Evolutionary conservation across 768 basidiomycete species (phyloP), one percentile per base, ranked within the genome.

Genomic region (Strobilomyces dryophilus): DNA sequence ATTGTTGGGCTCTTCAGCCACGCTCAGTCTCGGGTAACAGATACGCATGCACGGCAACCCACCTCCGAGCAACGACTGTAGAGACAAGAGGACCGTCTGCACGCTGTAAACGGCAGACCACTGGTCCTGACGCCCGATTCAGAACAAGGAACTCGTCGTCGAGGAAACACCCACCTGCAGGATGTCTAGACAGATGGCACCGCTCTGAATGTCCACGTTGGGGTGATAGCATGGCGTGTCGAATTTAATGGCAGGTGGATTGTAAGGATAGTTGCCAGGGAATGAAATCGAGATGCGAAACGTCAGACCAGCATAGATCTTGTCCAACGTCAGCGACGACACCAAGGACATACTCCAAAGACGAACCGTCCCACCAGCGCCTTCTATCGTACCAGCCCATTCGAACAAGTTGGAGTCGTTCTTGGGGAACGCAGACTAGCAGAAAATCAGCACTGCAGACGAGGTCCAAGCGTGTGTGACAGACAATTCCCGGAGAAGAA

Each of bases 91-190:
- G 39, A 95, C 88, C 0, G 91, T 93, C 59, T 92, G 89, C 34
- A 94, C 92, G 54, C 89, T 91, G 69, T 95, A 92, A 1, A 94
- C 87, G 8, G 93, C 92, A 4, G 89, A 91, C 93, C 92, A 95
- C 65, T 93, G 90, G 70, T 93, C 91, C 88, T 92, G 56, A 10
- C 35, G 21, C 36, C 47, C 14, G 41, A 10, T 56, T 59, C 18
- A 58, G 54, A 12, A 51, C 51, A 60, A 43, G 2, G 14, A 18
- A 21, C n/a, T 31, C 26, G 31, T 2, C 14, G 17, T 15, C 9
- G 26, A 18, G 8, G 27, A 1, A n/a, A 26, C 0, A 66, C 73
- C 15, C 53, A 83, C 89, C 79, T 94, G 89, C 43, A 95, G 73
- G 61, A 95, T 94, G 66, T 95, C 92, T 40, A 93, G 75, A 68